These are phyloP conservation scores for Blastobotrys illinoisensis DNA, from an alignment of 1,139 yeast genomes.

Conservation along the genomic window DNA sequence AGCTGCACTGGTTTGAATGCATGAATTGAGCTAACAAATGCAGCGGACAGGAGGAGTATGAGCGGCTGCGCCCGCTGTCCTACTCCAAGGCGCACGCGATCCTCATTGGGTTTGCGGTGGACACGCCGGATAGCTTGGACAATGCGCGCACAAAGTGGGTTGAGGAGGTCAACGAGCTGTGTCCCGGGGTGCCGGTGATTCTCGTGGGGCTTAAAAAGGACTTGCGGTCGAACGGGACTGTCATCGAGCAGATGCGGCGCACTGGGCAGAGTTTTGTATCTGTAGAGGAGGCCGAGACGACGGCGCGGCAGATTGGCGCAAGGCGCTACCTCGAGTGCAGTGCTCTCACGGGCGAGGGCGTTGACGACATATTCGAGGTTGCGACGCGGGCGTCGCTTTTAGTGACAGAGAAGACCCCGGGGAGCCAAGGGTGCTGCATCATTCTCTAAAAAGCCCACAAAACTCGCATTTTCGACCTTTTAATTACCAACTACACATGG, in stretches of 20 bases:
- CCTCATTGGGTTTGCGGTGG: slow-evolving; percentile 62
- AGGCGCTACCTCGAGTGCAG: slow-evolving; percentile 87
- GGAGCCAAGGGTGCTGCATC: slow-evolving; percentile 19
- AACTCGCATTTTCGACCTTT: no score
- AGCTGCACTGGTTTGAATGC: no score
- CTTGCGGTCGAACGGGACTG: slow-evolving; percentile 72
- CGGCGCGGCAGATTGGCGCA: slow-evolving; percentile 86
- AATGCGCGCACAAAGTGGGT: slow-evolving; percentile 63
- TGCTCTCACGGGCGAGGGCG: slow-evolving; percentile 87
- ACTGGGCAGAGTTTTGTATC: slow-evolving; percentile 74
- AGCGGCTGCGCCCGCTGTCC: slow-evolving; percentile 57
- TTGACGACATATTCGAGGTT: slow-evolving; percentile 83
- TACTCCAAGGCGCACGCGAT: slow-evolving; percentile 67
- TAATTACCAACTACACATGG: no score
- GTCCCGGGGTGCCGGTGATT: slow-evolving; percentile 74
- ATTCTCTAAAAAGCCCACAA: slow-evolving; percentile 16
- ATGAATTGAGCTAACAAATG: slow-evolving; percentile 6
- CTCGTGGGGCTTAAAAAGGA: slow-evolving; percentile 91
- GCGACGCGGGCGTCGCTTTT: slow-evolving; percentile 73
- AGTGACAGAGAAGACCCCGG: slow-evolving; percentile 15
- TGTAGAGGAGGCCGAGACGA: slow-evolving; percentile 70
- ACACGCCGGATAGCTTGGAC: slow-evolving; percentile 59
- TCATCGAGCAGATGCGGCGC: slow-evolving; percentile 69
- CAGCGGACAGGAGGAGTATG: slow-evolving; percentile 69
- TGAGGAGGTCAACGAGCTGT: slow-evolving; percentile 70